These are phyloP conservation scores for Lagerstroemia fauriei DNA, from an alignment of 441 rosid genomes.

Conservation along the genomic window DNA sequence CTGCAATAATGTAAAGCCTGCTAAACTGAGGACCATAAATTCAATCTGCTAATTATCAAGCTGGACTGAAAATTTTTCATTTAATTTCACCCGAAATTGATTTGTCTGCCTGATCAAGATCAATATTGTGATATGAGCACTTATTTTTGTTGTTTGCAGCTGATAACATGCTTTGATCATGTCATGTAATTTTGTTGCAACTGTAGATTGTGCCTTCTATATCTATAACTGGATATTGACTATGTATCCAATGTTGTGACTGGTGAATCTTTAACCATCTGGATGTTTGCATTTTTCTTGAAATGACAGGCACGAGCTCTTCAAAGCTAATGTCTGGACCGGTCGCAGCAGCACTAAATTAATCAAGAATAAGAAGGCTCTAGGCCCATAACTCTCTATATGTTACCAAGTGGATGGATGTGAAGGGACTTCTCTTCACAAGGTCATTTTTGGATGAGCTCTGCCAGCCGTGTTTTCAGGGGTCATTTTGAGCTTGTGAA, in stretches of 20 bases:
- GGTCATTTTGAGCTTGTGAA: background rate
- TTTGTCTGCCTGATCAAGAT: background rate
- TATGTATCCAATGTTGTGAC: background rate
- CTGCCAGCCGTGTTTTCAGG: background rate
- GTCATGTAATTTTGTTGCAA: background rate
- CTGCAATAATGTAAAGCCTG: background rate
- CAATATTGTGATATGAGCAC: background rate
- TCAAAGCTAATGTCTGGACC: background rate
- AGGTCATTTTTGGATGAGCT: background rate
- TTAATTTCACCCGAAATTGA: background rate
- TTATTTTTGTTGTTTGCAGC: background rate
- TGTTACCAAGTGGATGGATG: background rate
- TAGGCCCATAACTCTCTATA: background rate
- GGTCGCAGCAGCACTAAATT: background rate
- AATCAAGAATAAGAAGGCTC: background rate
- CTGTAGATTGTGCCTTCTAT: background rate
- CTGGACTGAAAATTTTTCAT: background rate
- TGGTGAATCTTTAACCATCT: background rate
- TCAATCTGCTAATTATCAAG: background rate
- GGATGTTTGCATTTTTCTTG: background rate
- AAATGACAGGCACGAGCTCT: constrained; percentile 23
- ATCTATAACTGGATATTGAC: background rate
- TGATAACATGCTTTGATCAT: background rate
- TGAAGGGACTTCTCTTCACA: background rate
- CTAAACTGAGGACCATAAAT: background rate